phyloP scores from a whole-genome alignment of 2,329 filamentous ascomycete species.

The Claviceps sp. region DNA sequence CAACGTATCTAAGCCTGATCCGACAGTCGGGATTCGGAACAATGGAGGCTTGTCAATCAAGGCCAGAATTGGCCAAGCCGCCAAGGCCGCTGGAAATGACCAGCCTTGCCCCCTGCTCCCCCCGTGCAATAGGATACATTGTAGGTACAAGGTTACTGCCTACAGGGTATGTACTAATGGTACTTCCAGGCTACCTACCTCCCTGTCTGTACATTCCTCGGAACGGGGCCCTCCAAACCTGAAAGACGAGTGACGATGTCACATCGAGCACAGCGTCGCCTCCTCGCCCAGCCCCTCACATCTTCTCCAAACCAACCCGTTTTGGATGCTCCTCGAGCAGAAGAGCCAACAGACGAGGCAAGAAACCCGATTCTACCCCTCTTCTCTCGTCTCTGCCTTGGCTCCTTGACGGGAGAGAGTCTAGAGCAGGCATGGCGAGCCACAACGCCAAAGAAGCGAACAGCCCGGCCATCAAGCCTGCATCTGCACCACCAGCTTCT shows the following conservation, averaged over 20 bases:
- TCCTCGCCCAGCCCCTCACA: slow-evolving; percentile 6
- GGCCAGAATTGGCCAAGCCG: no score
- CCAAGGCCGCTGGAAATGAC: no score
- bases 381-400: slow-evolving; percentile 4
- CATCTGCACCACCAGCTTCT: slow-evolving; percentile 7
- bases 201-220: neutral
- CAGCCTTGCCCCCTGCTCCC: no score
- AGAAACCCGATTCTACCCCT: neutral
- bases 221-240: neutral
- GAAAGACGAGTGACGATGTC: slow-evolving; percentile 5
- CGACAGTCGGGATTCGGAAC: no score
- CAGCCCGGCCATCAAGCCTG: slow-evolving; percentile 9
- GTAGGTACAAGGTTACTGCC: no score
- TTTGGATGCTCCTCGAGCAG: slow-evolving; percentile 16
- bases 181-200: no score
- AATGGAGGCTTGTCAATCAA: no score
- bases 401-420: slow-evolving; percentile 5
- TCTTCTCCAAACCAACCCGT: neutral
- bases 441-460: slow-evolving; percentile 14
- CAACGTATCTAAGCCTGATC: no score
- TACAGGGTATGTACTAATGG: neutral
- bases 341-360: neutral
- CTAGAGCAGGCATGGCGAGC: slow-evolving; percentile 9
- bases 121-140: no score
- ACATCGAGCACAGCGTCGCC: slow-evolving; percentile 10